phyloP scores from a whole-genome alignment of 345 rosid genomes.

The Acer negundo region DNA sequence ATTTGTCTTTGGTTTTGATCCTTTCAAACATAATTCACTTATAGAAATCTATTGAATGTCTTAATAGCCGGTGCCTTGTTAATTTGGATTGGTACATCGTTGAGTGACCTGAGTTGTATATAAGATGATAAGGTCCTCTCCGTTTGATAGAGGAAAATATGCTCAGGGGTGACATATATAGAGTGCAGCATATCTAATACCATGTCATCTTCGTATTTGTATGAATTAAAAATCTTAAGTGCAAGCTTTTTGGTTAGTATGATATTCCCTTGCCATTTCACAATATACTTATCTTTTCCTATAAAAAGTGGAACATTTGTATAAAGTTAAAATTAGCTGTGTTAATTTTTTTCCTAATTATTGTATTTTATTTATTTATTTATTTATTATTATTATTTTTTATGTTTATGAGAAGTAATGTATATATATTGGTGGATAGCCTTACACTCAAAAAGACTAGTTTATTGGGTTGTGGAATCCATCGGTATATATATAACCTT shows the following conservation, averaged over 20 bases:
- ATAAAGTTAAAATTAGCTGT: background rate
- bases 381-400: no score
- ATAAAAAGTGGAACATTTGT: background rate
- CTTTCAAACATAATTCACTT: background rate
- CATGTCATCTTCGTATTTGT: background rate
- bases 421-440: no score
- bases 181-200: background rate
- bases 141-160: background rate
- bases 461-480: no score
- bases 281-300: background rate
- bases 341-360: background rate
- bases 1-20: constrained; percentile 5
- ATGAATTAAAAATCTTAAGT: background rate
- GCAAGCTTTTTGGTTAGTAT: background rate
- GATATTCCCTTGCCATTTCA: background rate
- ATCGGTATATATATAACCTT: no score
- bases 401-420: no score
- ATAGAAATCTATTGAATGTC: background rate
- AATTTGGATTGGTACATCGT: background rate
- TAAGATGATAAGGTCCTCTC: background rate
- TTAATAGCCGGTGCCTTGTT: background rate
- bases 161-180: background rate
- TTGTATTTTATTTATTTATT: no score
- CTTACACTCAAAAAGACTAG: no score
- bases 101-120: background rate